A percentile compares a stretch with the other conserved stretches of the same genome.
Conservation (phyloP, 345 rosid genomes). For the Eucalyptus sp. region DNA sequence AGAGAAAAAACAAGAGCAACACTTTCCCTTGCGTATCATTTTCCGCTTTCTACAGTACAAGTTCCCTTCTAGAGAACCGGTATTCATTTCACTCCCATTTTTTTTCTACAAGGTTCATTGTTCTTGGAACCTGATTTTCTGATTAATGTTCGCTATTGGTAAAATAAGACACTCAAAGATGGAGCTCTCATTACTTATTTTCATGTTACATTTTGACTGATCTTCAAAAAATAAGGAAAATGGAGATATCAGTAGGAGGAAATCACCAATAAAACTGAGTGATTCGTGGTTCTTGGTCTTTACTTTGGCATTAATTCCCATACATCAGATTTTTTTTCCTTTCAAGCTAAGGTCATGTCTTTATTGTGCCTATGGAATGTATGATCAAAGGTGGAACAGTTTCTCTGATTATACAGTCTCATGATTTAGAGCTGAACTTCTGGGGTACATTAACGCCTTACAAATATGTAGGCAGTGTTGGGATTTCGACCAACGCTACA, state of each 20-base stretch:
- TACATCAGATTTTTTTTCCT: not conserved
- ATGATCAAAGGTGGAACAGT: too few relatives aligned
- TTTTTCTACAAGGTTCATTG: not conserved
- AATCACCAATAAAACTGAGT: too few relatives aligned
- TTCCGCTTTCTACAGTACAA: not conserved
- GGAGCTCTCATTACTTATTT: too few relatives aligned
- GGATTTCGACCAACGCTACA: too few relatives aligned
- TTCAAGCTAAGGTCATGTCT: not conserved
- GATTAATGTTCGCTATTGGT: not conserved
- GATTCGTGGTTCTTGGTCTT: not conserved
- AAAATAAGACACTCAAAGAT: too few relatives aligned
- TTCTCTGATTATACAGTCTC: not conserved
- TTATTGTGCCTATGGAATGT: not conserved
- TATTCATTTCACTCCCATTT: not conserved
- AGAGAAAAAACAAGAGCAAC: not conserved
- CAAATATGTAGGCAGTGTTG: too few relatives aligned
- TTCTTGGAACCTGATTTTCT: not conserved
- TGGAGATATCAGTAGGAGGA: not conserved
- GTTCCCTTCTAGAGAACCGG: not conserved
- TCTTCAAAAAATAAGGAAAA: too few relatives aligned
- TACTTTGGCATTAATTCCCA: not conserved
- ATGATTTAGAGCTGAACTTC: not conserved
- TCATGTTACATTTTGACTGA: too few relatives aligned
- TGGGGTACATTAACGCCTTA: not conserved
- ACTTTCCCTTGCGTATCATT: not conserved